Evolutionary conservation across 805 yeast genomes (phyloP).

Genomic region (Suhomyces vadensis): DNA sequence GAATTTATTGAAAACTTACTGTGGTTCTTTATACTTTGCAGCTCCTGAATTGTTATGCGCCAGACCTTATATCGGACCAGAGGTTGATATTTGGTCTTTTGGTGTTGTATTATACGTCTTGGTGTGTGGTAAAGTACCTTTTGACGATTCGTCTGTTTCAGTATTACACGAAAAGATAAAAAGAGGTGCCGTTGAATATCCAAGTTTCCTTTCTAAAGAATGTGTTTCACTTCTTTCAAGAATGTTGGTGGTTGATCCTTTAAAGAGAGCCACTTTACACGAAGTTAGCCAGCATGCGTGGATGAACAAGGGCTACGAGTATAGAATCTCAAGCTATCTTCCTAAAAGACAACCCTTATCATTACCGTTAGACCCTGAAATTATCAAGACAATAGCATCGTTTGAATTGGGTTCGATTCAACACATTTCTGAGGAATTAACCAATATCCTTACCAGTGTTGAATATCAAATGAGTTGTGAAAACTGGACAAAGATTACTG

Average conservation of each 20-base stretch:
- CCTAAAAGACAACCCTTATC: slow-evolving; percentile 78
- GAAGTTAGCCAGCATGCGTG: slow-evolving; percentile 90
- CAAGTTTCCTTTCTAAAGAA: slow-evolving; percentile 73
- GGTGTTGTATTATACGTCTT: slow-evolving; percentile 94
- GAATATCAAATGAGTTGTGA: slow-evolving; percentile 63
- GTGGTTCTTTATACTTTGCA: slow-evolving; percentile 97
- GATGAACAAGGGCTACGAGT: slow-evolving; percentile 88
- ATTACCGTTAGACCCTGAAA: slow-evolving; percentile 64
- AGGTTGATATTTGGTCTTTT: slow-evolving; percentile 97
- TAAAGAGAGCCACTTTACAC: slow-evolving; percentile 70
- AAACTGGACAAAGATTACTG: slow-evolving; percentile 57
- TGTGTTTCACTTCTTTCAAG: slow-evolving; percentile 77
- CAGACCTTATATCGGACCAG: slow-evolving; percentile 92
- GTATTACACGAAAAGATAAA: slow-evolving; percentile 92
- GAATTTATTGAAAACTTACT: slow-evolving; percentile 81
- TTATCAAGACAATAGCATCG: slow-evolving; percentile 71
- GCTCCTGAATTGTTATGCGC: slow-evolving; percentile 96
- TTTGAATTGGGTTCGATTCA: slow-evolving; percentile 77
- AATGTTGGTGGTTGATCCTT: slow-evolving; percentile 91
- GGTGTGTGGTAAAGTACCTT: slow-evolving; percentile 97
- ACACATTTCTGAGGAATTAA: slow-evolving; percentile 55
- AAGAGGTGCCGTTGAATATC: slow-evolving; percentile 89
- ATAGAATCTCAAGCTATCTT: slow-evolving; percentile 64
- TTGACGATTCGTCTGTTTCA: slow-evolving; percentile 91
- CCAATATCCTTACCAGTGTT: slow-evolving; percentile 57